These are phyloP conservation scores for Nemania sp. DNA, from an alignment of 2,329 filamentous ascomycete genomes.

Conservation along the genomic window DNA sequence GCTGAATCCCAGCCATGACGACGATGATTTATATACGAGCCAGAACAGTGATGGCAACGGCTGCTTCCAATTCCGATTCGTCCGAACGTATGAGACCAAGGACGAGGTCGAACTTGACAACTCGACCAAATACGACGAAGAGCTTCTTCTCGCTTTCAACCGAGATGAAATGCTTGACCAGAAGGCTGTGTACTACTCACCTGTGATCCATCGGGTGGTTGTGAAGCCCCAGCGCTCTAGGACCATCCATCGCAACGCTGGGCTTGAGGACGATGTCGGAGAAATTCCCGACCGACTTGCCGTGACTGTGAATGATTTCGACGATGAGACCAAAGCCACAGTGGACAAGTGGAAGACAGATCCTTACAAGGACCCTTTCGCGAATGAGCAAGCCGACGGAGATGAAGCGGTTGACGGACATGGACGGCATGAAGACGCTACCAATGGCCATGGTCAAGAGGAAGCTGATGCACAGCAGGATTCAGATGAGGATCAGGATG, in stretches of 20 bases:
- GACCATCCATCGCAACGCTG: constrained; percentile 61
- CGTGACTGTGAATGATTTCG: constrained; percentile 58
- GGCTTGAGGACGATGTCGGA: constrained; percentile 51
- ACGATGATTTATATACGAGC: constrained; percentile 58
- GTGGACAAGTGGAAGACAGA: constrained; percentile 57
- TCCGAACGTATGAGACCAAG: constrained; percentile 67
- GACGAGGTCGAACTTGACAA: constrained; percentile 60
- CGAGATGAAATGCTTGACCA: constrained; percentile 52
- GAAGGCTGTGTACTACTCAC: constrained; percentile 69
- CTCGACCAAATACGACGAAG: constrained; percentile 64
- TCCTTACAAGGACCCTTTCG: constrained; percentile 44
- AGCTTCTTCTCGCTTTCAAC: constrained; percentile 63
- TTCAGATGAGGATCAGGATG: constrained; percentile 42
- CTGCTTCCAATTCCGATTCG: constrained; percentile 63
- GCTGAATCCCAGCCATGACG: constrained; percentile 57
- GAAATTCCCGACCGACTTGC: constrained; percentile 60
- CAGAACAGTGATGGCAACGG: constrained; percentile 49
- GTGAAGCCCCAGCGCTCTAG: constrained; percentile 66
- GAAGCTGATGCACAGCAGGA: constrained; percentile 22
- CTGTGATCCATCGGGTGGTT: constrained; percentile 65
- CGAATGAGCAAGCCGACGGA: constrained; percentile 41
- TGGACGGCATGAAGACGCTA: constrained; percentile 24
- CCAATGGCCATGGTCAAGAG: constrained; percentile 25
- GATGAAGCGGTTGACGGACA: constrained; percentile 29
- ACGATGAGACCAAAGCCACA: constrained; percentile 54